Percentiles rank a stretch among this genome's conserved stretches.
Conservation (phyloP, 2,329 filamentous ascomycete species). For the Dothideomycetidae sp. region DNA sequence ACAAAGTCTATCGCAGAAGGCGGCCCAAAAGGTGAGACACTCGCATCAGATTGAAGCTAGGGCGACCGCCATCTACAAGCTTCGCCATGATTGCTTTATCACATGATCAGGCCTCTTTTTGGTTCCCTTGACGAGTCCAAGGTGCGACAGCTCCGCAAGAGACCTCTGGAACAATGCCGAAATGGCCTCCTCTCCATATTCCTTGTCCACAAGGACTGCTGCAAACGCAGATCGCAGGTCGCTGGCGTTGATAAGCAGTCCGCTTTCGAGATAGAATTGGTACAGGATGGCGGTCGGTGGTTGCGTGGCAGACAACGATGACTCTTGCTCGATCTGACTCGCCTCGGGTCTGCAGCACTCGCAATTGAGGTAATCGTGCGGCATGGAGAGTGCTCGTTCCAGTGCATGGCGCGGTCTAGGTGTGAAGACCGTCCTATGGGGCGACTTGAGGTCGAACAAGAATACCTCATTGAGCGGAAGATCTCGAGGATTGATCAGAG, state of each 20-base stretch:
- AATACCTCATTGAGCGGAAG: conserved; percentile 57
- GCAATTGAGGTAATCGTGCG: conserved; percentile 66
- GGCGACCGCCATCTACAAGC: conserved; percentile 37
- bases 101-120: conserved; percentile 88
- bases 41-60: neutral
- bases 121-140: conserved; percentile 80
- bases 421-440: conserved; percentile 59
- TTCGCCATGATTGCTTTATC: conserved; percentile 69
- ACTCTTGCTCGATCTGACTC: conserved; percentile 27
- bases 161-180: conserved; percentile 69
- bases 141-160: conserved; percentile 66
- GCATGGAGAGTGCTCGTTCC: conserved; percentile 55
- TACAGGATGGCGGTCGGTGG: conserved; percentile 63
- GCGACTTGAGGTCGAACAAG: conserved; percentile 57
- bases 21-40: conserved; percentile 5
- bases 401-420: conserved; percentile 57
- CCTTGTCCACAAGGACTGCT: conserved; percentile 42
- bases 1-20: neutral
- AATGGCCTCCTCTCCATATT: conserved; percentile 19
- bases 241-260: conserved; percentile 60
- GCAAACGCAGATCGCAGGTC: conserved; percentile 70
- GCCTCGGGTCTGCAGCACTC: conserved; percentile 43
- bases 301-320: conserved; percentile 43
- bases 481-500: conserved; percentile 35
- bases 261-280: conserved; percentile 64